Evolutionary conservation across 2,329 filamentous ascomycete genomes (phyloP).

Genomic region (Nigrograna mackinnonii): DNA sequence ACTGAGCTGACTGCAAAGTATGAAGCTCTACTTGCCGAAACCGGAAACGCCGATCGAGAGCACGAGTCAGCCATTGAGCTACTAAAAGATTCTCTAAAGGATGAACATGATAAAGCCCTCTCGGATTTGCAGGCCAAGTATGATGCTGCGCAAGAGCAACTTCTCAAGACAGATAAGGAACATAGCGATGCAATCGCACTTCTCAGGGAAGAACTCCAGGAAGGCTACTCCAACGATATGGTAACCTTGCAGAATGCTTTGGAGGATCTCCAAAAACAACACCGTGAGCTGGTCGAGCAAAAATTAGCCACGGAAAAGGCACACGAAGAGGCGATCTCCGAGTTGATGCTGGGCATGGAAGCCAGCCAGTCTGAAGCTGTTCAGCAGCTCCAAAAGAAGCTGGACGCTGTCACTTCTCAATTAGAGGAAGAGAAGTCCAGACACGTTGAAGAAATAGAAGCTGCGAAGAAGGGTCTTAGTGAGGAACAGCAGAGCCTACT

Average conservation of each 20-base stretch:
- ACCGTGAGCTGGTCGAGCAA: constrained; percentile 30
- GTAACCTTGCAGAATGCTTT: constrained; percentile 26
- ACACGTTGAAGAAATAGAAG: constrained; percentile 6
- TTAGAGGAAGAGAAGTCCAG: constrained; percentile 18
- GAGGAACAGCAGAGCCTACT: constrained; percentile 1
- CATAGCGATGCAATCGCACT: constrained; percentile 34
- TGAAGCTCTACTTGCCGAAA: constrained; percentile 29
- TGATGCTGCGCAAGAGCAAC: constrained; percentile 21
- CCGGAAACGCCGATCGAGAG: constrained; percentile 26
- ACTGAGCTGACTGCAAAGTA: constrained; percentile 28
- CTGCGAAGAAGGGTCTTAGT: background rate
- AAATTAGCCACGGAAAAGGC: constrained; percentile 30
- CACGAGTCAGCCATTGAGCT: constrained; percentile 29
- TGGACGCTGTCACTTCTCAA: constrained; percentile 26
- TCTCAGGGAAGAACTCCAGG: constrained; percentile 29
- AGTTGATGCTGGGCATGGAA: constrained; percentile 39
- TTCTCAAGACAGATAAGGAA: constrained; percentile 29
- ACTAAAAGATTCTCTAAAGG: constrained; percentile 28
- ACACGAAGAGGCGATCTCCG: constrained; percentile 39
- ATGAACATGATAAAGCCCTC: constrained; percentile 27
- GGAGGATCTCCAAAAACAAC: constrained; percentile 27
- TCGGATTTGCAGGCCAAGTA: constrained; percentile 28
- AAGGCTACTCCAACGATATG: constrained; percentile 31
- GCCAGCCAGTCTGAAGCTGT: constrained; percentile 34
- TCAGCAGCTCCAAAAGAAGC: constrained; percentile 36